Base-by-base conservation (phyloP, 1,139 yeast genomes). In the Blastobotrys raffinosifermentans region DNA sequence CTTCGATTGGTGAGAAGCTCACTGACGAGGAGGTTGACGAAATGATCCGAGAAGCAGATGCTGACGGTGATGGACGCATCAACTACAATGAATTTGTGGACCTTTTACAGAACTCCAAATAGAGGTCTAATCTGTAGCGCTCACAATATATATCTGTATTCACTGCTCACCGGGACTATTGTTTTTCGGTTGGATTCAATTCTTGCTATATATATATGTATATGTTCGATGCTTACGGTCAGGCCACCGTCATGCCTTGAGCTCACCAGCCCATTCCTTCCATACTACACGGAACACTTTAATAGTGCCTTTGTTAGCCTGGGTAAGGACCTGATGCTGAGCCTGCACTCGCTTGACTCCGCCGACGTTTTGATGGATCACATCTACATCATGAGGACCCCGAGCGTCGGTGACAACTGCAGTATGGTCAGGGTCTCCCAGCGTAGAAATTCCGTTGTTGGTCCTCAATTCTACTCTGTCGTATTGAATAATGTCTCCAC, bases 11-110 rank as follows among this genome's bases (percentile, higher is more conserved):
- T 50, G 98, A 91, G 64, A 86, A 85, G 63, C 73, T 91, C 55
- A 79, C 94, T 22, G 97, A 91, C 53, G 94, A 89, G 38, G 98
- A 91, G 64, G 96, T 93, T 39, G 94, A 86, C 54, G 94, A 86
- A 64, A 91, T 91, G 96, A 77, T 91, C 59, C 77, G 83, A 58
- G 98, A 91, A 60, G 97, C 96, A 42, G 94, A 84, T 60, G 82
- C 91, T 50, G 91, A 89, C 63, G 89, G 93, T 48, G 94, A 91
- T 53, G 97, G 97, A 40, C 94, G 84, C 64, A 91, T 91, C 58
- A 93, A 89, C 64, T 91, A 91, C 62, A 87, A 83, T 59, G 98
- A 91, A 66, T 91, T 91, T 63, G 93, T 93, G 47, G 82, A 81
- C 51, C 73, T 84, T 54, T 72, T 84, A 60, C 66, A 35, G 16